phyloP scores from a whole-genome alignment of 768 basidiomycete genomes.

The Gymnopilus junonius region DNA sequence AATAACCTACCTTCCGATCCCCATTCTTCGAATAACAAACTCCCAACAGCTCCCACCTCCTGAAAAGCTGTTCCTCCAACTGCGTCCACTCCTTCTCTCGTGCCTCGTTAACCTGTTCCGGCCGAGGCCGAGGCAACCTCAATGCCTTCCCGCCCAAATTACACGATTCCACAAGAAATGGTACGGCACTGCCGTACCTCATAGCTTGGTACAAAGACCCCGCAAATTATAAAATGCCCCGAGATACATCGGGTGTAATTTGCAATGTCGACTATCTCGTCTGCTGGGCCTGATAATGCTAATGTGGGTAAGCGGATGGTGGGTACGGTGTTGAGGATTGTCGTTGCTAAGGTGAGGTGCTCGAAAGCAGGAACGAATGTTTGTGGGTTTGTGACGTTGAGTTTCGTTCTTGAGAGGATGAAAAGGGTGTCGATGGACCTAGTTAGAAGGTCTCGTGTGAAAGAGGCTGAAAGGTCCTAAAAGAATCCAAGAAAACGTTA shows the following conservation, averaged over 20 bases:
- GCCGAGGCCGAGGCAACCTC: constrained; percentile 25
- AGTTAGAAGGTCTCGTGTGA: constrained; percentile 22
- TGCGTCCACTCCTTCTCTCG: constrained; percentile 55
- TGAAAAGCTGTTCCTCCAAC: constrained; percentile 66
- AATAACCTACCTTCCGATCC: constrained; percentile 65
- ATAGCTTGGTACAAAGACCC: constrained; percentile 71
- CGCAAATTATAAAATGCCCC: constrained; percentile 74
- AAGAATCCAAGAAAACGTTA: not conserved
- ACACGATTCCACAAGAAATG: constrained; percentile 70
- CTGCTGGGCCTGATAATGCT: constrained; percentile 10
- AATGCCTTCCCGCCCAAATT: constrained; percentile 54
- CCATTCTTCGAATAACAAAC: constrained; percentile 80
- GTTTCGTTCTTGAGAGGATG: constrained; percentile 22
- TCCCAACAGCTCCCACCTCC: constrained; percentile 82
- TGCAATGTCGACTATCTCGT: constrained; percentile 37
- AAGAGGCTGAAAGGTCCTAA: constrained; percentile 10
- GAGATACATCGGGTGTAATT: constrained; percentile 74
- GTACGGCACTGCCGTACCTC: constrained; percentile 63
- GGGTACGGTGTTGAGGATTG: constrained; percentile 33
- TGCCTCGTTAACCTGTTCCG: constrained; percentile 16
- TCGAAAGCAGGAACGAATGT: constrained; percentile 49
- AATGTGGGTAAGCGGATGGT: constrained; percentile 9
- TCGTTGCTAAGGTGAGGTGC: constrained; percentile 47
- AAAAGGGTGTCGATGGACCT: constrained; percentile 27
- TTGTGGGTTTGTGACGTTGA: constrained; percentile 24